Base-by-base conservation (phyloP, 805 yeast species). In the Hanseniaspora clermontiae region DNA sequence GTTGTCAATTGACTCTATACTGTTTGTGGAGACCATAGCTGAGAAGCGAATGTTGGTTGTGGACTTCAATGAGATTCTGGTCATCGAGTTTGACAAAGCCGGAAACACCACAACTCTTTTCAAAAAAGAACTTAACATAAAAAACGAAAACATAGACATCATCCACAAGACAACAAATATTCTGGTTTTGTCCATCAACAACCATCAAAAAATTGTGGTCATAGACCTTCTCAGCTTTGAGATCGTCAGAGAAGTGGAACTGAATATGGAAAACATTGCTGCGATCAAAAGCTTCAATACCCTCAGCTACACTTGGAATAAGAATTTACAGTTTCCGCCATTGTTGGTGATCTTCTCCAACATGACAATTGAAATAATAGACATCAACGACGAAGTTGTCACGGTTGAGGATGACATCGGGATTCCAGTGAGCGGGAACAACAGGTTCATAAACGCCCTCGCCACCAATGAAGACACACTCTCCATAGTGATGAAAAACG, bases 1-100 rank as follows among this genome's bases (percentile, higher is more conserved):
- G 3, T 5, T 53, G 8, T 49, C 49, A 9, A 19, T 53, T 17
- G 57, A 53, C 20, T 53, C 57, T 2, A 53, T 53, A 1, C 29
- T 47, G 20, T 53, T 19, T n/a, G 15, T 53, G 15, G 51, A 53
- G 5, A 24, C 46, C 9, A 29, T 53, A 5, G 36, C 12, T 4
- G 15, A 17, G n/a, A 20, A 46, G 12, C 9, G 17, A 6, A 32
- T 46, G 15, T 20, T 46, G 20, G 34, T 46, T 11, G 27, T 46
- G 11, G 39, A 46, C n/a, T 46, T 46, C 29, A 46, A 46, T 12
- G 40, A 32, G 17, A 31, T 46, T 15, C 9, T 20, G 24, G 32
- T 46, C 19, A 36, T 34, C 11, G 15, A 34, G 31, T 46, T 46
- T 5, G 19, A 46, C 10, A 46, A 19, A 32, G 49, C 34, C 19